Percentiles rank a stretch among this genome's conserved stretches.
These are phyloP conservation scores for Phytomonas serpens DNA, from an alignment of 208 protist species.

Conservation along the genomic window DNA sequence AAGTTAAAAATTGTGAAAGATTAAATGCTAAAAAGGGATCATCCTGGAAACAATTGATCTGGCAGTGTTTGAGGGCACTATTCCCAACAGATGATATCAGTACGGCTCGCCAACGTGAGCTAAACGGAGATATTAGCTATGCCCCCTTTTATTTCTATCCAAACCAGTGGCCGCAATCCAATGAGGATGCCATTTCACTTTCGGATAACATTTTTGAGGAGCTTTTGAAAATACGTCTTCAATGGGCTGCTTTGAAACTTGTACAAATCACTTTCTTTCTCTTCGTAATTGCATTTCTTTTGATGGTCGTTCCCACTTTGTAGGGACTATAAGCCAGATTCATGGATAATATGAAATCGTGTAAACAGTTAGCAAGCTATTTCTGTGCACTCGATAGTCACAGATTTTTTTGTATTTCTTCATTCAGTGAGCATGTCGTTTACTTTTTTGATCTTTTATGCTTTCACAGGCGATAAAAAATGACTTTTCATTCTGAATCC, in stretches of 20 bases:
- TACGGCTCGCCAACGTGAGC: constrained; percentile 1
- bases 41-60: not conserved
- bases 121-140: constrained; percentile 72
- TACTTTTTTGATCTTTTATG: not conserved
- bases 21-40: not conserved
- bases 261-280: not conserved
- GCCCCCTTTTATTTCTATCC: constrained; percentile 69
- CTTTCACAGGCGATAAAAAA: not conserved
- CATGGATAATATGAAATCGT: not conserved
- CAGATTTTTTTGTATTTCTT: not conserved
- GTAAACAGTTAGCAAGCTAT: not conserved
- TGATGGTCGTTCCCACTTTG: not conserved
- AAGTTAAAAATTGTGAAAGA: not conserved
- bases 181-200: constrained; percentile 18
- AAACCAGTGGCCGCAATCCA: constrained; percentile 67
- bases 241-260: not conserved
- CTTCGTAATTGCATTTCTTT: not conserved
- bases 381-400: not conserved
- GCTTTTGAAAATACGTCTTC: not conserved
- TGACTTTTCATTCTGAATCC: not conserved
- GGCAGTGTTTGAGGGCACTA: not conserved
- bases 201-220: constrained; percentile 9
- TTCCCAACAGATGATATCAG: not conserved
- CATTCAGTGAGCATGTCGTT: not conserved
- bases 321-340: not conserved